Percentiles rank a stretch among this genome's conserved stretches.
Conservation (phyloP, 352 stramenopile species). For the Discostella stelligera region DNA sequence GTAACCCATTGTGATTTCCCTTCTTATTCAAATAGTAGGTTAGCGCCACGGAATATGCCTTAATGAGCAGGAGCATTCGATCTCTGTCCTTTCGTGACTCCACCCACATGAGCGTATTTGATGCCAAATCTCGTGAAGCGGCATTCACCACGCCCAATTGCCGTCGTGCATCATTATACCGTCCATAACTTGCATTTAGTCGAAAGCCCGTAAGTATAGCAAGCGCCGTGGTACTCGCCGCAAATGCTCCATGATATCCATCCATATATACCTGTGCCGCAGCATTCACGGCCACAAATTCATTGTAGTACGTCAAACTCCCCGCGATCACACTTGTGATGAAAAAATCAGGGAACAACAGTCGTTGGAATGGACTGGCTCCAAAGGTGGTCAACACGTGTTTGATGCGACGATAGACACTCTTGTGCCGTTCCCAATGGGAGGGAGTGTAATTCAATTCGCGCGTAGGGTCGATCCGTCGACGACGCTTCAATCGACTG, state of each 20-base stretch:
- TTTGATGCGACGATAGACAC: conserved; percentile 28
- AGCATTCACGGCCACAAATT: conserved; percentile 22
- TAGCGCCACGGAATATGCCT: conserved; percentile 49
- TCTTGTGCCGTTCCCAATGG: conserved; percentile 46
- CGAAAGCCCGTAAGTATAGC: conserved; percentile 53
- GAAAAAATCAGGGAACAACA: conserved; percentile 61
- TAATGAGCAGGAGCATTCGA: conserved; percentile 43
- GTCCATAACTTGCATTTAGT: conserved; percentile 49
- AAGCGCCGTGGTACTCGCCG: conserved; percentile 48
- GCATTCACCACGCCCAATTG: conserved; percentile 34
- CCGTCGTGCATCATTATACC: conserved; percentile 48
- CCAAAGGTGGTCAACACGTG: conserved; percentile 34
- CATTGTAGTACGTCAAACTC: conserved; percentile 52
- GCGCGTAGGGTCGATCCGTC: conserved; percentile 37
- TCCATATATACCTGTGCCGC: conserved; percentile 23
- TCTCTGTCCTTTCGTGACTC: conserved; percentile 22
- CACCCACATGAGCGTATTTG: conserved; percentile 52
- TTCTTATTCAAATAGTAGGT: conserved; percentile 57
- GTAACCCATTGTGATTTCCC: conserved; percentile 33
- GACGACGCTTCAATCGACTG: conserved; percentile 31
- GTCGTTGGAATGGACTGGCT: conserved; percentile 40
- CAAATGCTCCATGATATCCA: conserved; percentile 14
- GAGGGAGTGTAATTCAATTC: conserved; percentile 42
- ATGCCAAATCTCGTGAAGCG: conserved; percentile 41
- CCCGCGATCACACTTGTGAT: conserved; percentile 30